Base-by-base conservation (phyloP, 2,329 filamentous ascomycete genomes). In the Aspergillus brunneoviolaceus region DNA sequence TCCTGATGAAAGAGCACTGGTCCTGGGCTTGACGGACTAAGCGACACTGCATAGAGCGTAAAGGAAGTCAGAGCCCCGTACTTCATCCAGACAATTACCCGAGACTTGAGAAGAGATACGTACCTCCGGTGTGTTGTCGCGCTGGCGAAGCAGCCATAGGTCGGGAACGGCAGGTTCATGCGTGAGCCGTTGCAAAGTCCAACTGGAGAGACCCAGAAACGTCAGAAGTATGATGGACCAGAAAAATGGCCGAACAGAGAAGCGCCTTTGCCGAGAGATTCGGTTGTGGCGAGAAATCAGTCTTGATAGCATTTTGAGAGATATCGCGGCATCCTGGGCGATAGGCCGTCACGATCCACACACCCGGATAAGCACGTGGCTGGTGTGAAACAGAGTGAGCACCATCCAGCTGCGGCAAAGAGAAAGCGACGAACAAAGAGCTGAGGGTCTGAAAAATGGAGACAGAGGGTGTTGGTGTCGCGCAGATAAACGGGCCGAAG, bases 1-100 rank as follows among this genome's bases (percentile, higher is more conserved):
- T 81, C 66, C 83, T 86, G 60, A 98, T 87, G 76, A 95, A 98
- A 67, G 87, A 87, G 80, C 95, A 99, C 78, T 97, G 87, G 74
- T 99, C 90, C 61, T 81, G 71, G 55, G 87, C 89, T 51, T 85
- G 78, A 75, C 95, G 91, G 58, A 99, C 91, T 35, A 90, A 80
- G 61, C 88, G 88, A 73, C 95, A 99, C 80, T 93, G 25, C 1
- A 54, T 10, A 23, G 29, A n/a, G 29, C 27, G 31, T 9, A 31
- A 39, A 35, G 16, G 14, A 29, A 4, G 19, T 59, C 29, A 59
- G 51, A 42, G 25, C 11, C 19, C 39, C 19, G 35, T 10, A 47
- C 11, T 19, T 29, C 4, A 23, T 19, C 27, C 48, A 29, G 14
- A n/a, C 11, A 23, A 35, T 10, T 33, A 60, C 39, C 1, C 7